Evolutionary conservation across 257 asterid genomes (phyloP), one percentile per base, ranked within the genome.

Genomic region (Gynochthodes officinalis): DNA sequence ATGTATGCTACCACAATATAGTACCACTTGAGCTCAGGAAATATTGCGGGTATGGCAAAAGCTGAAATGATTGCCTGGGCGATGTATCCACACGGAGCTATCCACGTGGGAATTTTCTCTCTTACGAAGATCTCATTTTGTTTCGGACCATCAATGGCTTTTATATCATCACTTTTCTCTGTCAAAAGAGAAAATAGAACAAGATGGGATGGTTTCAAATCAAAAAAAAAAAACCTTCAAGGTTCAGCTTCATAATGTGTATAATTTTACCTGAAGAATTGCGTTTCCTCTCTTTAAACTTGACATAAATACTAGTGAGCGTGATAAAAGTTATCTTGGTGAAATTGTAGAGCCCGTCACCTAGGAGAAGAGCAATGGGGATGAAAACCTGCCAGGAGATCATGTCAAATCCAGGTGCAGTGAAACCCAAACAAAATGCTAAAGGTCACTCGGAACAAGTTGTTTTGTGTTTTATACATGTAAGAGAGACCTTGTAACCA

Each of bases 271-370:
- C 95, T 77, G 85, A 21, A 37, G 49, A 50, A 67, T 33, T 55
- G 75, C 43, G 78, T 40, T 75, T 82, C 77, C 58, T 85, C 55
- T 69, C 73, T 76, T 83, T 75, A 63, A 84, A 73, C 70, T 75
- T 73, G 42, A 35, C 30, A 18, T 74, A 81, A 69, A 88, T 66
- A 70, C 83, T 92, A 18, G 74, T 67, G 18, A 75, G 72, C 1
- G 94, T 87, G 64, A 88, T 79, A 42, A 61, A 46, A 64, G 89
- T 72, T 42, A 88, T 85, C 86, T 93, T 93, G 39, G 76, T 44
- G 77, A 90, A 90, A 75, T 82, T 90, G 78, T 90, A 92, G 39
- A 92, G 91, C 14, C 98, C 98, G 57, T 92, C 98, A 30, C 98
- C 97, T 0, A 92, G 83, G 65, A 92, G 89, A 69, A 92, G 95